Evolutionary conservation across 805 yeast species (phyloP).

Genomic region (Cyberlindnera xylosilytica): DNA sequence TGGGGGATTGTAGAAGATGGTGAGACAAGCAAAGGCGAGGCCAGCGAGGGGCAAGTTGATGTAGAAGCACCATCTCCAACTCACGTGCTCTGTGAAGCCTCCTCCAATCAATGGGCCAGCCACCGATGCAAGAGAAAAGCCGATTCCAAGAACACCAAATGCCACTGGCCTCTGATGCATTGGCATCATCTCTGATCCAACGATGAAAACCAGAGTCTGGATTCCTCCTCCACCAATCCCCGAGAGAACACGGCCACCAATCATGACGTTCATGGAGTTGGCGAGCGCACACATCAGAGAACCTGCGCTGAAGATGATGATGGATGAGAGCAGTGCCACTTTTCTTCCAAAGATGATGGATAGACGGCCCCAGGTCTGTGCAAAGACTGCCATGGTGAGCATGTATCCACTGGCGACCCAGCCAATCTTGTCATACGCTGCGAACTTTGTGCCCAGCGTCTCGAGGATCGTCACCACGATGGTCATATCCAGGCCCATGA

Average conservation of each 20-base stretch:
- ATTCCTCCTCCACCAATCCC: constrained; percentile 75
- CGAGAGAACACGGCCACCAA: constrained; percentile 68
- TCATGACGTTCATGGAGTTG: constrained; percentile 52
- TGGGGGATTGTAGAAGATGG: constrained; percentile 46
- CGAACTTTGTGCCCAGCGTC: constrained; percentile 46
- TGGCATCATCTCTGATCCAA: constrained; percentile 48
- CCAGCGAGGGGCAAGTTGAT: constrained; percentile 69
- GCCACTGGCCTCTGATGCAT: constrained; percentile 27
- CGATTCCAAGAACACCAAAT: constrained; percentile 23
- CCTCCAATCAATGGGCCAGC: constrained; percentile 70
- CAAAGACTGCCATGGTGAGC: constrained; percentile 49
- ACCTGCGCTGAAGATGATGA: constrained; percentile 56
- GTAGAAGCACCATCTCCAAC: constrained; percentile 80
- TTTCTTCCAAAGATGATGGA: constrained; percentile 59
- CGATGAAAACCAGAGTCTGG: constrained; percentile 52
- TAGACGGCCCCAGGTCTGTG: constrained; percentile 56
- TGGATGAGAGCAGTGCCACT: constrained; percentile 42
- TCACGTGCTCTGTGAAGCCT: constrained; percentile 51
- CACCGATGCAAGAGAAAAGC: constrained; percentile 48
- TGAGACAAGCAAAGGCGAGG: constrained; percentile 35
- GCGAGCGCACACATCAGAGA: constrained; percentile 58
- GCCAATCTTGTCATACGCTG: constrained; percentile 48
- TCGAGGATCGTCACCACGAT: constrained; percentile 51
- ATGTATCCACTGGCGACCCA: constrained; percentile 59
- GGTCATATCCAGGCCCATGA: constrained; percentile 50